Evolutionary conservation across 2,329 filamentous ascomycete species (phyloP), one percentile per base, ranked within the genome.

Genomic region (Scedosporium apiospermum): DNA sequence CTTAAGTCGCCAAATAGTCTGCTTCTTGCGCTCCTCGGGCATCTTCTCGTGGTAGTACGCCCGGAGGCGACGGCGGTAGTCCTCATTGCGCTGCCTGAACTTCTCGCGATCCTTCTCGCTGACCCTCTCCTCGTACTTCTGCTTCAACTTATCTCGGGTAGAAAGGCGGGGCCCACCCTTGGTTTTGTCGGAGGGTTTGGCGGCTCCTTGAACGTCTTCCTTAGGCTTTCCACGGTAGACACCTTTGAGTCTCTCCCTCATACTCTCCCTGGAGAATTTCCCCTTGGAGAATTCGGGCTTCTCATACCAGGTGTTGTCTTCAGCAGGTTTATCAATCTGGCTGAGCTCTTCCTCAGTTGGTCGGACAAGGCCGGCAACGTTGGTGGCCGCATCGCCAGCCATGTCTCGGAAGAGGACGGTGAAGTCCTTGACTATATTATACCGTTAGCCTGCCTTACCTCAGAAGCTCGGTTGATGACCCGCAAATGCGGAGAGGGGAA

Each of bases 241-340:
- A 18, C 80, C 79, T 72, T 88, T 87, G 16, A 88, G 72, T 72
- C 92, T 88, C 18, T 84, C 80, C 77, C 86, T 90, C 63, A 95
- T 66, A 63, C 82, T 85, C 1, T 87, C 84, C 73, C 84, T 88
- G 66, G 86, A 89, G 58, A 96, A 71, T 66, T 95, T 85, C 1
- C 87, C 84, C 73, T 84, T 88, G 66, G 86, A 89, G 58, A 96
- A 71, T 66, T 95, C 81, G 3, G 93, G 93, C 53, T 85, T 83
- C 63, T 97, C 92, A 69, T 97, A 91, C 95, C 95, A 99, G 16
- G 88, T 89, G 76, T 98, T 95, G 70, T 96, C 93, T 18, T 89
- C 85, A 2, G 95, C 95, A 1, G 95, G 86, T n/a, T 80, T 73
- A 68, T 98, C 93, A 41, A 98, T 86, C 69, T 92, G 87, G 7